Evolutionary conservation across 2,329 filamentous ascomycete genomes (phyloP), one percentile per base, ranked within the genome.

Genomic region (Botrytis medusae): DNA sequence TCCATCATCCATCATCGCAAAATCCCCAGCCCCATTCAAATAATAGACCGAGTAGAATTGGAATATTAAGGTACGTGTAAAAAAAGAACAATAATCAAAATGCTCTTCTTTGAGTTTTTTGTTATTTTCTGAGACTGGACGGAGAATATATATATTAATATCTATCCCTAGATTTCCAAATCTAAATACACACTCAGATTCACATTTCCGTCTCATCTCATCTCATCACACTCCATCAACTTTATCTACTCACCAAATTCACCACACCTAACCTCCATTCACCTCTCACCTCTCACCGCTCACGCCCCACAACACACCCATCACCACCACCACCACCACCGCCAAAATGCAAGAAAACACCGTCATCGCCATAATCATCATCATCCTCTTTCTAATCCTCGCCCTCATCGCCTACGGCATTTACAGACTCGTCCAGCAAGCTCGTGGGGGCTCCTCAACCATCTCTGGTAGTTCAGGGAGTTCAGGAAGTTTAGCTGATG

Each of bases 281-380:
- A 44, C 2, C 37, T 12, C 44, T 54, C 57, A 32, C 9, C 54
- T 3, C 29, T 37, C 40, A 64, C 63, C 48, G 48, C 48, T 54
- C 71, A 51, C 51, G 25, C 29, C 60, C 48, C 42, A 44, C 18
- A 4, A 5, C 42, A 16, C 14, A 73, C 62, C 37, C 60, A 20
- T 72, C 63, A 44, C 12, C 37, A 37, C 37, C 37, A 37, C 37
- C 37, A 37, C 37, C 37, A 37, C 37, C 37, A 75, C 76, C 79
- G 80, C 81, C 80, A 84, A 77, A 77, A 90, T 88, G 86, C 88
- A 91, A 81, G 83, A 87, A 83, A 91, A 91, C 86, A 86, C 91
- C 82, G 87, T 88, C 79, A 91, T 91, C 81, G 89, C 89, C 78
- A 85, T 91, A 81, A 91, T 91, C 80, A 87, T 91, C 82, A 91